phyloP scores from a whole-genome alignment of 1,284 basidiomycete genomes.

The Meripilus lineatus region DNA sequence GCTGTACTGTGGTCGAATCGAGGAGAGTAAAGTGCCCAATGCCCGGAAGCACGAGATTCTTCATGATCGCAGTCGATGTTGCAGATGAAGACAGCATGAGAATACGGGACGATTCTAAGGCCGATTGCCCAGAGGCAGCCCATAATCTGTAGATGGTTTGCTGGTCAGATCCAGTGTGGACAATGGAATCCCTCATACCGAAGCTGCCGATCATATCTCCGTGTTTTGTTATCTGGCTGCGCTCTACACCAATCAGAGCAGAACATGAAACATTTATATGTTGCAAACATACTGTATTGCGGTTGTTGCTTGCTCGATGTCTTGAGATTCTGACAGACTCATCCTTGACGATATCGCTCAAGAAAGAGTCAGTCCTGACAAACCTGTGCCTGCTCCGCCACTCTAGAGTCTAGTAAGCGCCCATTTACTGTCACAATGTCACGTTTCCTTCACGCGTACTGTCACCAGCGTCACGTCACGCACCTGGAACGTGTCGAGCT shows the following conservation, averaged over 20 bases:
- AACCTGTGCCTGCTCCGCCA: too few species aligned
- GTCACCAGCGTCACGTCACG: too few species aligned
- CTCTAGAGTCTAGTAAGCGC: too few species aligned
- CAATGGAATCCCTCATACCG: slow-evolving; percentile 54
- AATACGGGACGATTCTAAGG: slow-evolving; percentile 81
- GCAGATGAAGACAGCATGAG: slow-evolving; percentile 80
- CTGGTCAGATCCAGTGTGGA: background rate
- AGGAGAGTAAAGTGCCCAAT: slow-evolving; percentile 90
- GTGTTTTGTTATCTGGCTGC: slow-evolving; percentile 79
- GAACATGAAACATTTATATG: slow-evolving; percentile 1
- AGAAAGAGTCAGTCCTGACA: too few species aligned
- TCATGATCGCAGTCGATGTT: slow-evolving; percentile 82
- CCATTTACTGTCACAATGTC: too few species aligned
- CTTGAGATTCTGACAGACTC: slow-evolving; percentile 33
- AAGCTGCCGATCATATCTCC: slow-evolving; percentile 89
- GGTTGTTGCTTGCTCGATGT: slow-evolving; percentile 48
- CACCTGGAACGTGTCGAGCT: too few species aligned
- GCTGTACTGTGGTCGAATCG: slow-evolving; percentile 57
- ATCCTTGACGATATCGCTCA: background rate
- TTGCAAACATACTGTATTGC: slow-evolving; percentile 37
- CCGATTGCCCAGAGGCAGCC: slow-evolving; percentile 92
- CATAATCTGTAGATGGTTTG: slow-evolving; percentile 62
- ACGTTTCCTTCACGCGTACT: too few species aligned
- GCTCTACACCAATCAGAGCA: slow-evolving; percentile 21
- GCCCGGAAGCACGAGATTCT: slow-evolving; percentile 95